Percentiles rank a stretch among this genome's conserved stretches.
Conservation (phyloP, 2,329 filamentous ascomycete species). For the Penicillium sp. region DNA sequence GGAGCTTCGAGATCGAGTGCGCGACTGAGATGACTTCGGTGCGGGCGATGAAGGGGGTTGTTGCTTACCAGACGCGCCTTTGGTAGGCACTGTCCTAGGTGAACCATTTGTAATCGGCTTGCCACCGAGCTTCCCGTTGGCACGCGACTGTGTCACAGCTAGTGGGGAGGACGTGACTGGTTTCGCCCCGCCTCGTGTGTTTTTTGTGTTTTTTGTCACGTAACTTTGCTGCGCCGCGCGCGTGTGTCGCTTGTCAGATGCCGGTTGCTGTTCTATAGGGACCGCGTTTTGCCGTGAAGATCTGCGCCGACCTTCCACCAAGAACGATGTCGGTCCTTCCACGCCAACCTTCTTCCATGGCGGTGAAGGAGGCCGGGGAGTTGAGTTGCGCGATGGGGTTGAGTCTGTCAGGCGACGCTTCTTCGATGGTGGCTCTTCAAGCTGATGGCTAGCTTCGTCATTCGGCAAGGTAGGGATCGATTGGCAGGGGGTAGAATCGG, state of each 20-base stretch:
- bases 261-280: conserved; percentile 49
- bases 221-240: conserved; percentile 40
- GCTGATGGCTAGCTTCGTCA: conserved; percentile 29
- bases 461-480: conserved; percentile 29
- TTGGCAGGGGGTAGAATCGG: conserved; percentile 25
- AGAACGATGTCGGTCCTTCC: conserved; percentile 84
- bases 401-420: conserved; percentile 44
- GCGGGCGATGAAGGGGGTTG: conserved; percentile 27
- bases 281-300: conserved; percentile 57
- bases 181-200: conserved; percentile 25
- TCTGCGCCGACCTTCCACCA: conserved; percentile 61
- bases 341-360: conserved; percentile 88
- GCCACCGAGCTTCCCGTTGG: conserved; percentile 33
- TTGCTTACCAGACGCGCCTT: conserved; percentile 21
- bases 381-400: conserved; percentile 35
- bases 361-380: conserved; percentile 63
- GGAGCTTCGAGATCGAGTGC: conserved; percentile 33
- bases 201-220: conserved; percentile 32
- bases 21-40: conserved; percentile 25
- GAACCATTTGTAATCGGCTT: conserved; percentile 34
- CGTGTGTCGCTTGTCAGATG: conserved; percentile 49
- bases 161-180: conserved; percentile 33
- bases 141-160: conserved; percentile 28
- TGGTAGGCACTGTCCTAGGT: conserved; percentile 25
- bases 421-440: conserved; percentile 46